Conservation (phyloP, 1,139 yeast genomes). For the Zhuliangozyma parablackwelliae region DNA sequence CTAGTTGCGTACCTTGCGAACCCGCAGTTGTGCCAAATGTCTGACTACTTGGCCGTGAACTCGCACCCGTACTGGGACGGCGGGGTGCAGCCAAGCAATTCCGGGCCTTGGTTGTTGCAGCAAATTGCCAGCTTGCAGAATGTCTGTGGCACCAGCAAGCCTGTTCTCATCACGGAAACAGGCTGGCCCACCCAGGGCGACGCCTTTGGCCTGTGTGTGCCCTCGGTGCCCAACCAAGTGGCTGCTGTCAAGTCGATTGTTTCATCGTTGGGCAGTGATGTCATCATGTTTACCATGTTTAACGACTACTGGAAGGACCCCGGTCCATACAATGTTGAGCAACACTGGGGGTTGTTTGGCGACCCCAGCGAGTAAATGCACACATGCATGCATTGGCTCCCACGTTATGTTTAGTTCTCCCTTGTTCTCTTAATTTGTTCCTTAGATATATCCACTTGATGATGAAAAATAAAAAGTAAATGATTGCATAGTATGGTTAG, state of each 20-base stretch:
- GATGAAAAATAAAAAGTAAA: too few relatives aligned
- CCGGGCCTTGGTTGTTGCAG: conserved; percentile 66
- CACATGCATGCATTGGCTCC: background rate
- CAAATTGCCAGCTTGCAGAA: conserved; percentile 65
- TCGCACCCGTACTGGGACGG: conserved; percentile 82
- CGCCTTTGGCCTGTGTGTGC: conserved; percentile 62
- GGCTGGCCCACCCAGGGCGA: conserved; percentile 82
- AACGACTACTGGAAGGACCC: conserved; percentile 77
- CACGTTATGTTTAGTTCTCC: conserved; percentile 1
- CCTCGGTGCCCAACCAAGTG: conserved; percentile 60
- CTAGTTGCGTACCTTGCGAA: conserved; percentile 68
- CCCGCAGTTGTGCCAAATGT: conserved; percentile 64
- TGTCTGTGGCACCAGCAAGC: conserved; percentile 60
- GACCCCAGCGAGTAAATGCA: conserved; percentile 17
- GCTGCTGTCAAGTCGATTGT: conserved; percentile 57
- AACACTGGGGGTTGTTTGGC: conserved; percentile 64
- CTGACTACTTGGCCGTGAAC: conserved; percentile 78
- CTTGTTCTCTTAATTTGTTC: background rate
- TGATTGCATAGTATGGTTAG: too few relatives aligned
- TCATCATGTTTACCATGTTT: conserved; percentile 65
- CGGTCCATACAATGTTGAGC: conserved; percentile 64
- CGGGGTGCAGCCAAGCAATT: conserved; percentile 55
- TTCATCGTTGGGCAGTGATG: conserved; percentile 50
- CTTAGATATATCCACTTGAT: background rate
- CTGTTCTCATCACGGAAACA: conserved; percentile 63